Conservation (phyloP, 1,284 basidiomycete genomes). For the Irpex rosettiformis region DNA sequence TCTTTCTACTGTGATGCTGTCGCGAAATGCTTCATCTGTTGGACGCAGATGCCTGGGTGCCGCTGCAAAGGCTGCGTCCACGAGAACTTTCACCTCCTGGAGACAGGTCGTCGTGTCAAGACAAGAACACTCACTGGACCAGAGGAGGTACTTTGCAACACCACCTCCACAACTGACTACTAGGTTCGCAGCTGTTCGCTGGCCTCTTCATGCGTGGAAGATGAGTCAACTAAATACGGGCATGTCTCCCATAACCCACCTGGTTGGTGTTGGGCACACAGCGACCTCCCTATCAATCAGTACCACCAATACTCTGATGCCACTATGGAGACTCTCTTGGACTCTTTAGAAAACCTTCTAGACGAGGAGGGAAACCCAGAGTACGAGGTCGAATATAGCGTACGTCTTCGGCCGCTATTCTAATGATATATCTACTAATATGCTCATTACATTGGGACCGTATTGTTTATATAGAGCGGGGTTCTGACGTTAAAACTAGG, state of each 20-base stretch:
- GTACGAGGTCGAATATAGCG: slow-evolving; percentile 93
- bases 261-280: slow-evolving; percentile 13
- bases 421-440: neutral
- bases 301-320: slow-evolving; percentile 81
- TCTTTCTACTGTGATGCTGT: neutral
- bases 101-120: neutral
- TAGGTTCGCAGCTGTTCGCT: slow-evolving; percentile 21
- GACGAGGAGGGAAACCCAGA: slow-evolving; percentile 56
- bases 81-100: neutral
- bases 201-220: slow-evolving; percentile 1
- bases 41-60: neutral
- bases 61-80: neutral
- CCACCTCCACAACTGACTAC: slow-evolving; percentile 30
- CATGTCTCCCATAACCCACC: neutral
- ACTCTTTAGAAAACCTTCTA: slow-evolving; percentile 74
- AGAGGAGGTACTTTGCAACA: slow-evolving; percentile 24
- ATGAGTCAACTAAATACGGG: slow-evolving; percentile 1
- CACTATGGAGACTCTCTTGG: slow-evolving; percentile 82
- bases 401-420: slow-evolving; percentile 41
- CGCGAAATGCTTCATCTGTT: neutral
- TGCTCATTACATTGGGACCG: slow-evolving; percentile 17
- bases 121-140: neutral
- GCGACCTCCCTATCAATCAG: slow-evolving; percentile 53
- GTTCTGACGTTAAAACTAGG: slow-evolving; percentile 88
- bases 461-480: slow-evolving; percentile 55